Conservation (phyloP, 192 early-diverging fungal genomes). For the Coemansia sp. region DNA sequence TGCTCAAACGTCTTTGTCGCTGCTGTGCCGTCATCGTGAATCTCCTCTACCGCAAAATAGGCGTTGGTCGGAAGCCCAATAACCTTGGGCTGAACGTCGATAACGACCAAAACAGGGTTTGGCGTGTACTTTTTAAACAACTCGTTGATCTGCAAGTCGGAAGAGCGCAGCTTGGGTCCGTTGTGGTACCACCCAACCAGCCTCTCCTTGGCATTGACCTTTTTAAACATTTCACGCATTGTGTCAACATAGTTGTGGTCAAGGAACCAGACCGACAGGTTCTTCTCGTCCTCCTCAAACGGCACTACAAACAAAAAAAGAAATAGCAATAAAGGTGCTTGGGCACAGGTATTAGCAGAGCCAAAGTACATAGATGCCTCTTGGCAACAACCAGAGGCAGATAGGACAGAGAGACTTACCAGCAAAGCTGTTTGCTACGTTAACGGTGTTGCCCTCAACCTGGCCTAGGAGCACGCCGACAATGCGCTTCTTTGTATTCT, state of each 20-base stretch:
- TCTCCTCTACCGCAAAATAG: slow-evolving; percentile 96
- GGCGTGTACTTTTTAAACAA: slow-evolving; percentile 93
- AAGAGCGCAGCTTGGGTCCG: slow-evolving; percentile 94
- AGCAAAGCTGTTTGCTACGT: slow-evolving; percentile 97
- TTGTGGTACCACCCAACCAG: slow-evolving; percentile 99
- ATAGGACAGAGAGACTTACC: slow-evolving; percentile 55
- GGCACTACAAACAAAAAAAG: slow-evolving; percentile 66
- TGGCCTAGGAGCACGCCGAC: slow-evolving; percentile 97
- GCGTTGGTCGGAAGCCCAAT: slow-evolving; percentile 94
- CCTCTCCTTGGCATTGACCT: slow-evolving; percentile 96
- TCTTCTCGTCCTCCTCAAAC: slow-evolving; percentile 99
- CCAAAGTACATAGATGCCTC: not conserved
- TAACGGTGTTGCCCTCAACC: slow-evolving; percentile 78
- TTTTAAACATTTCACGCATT: slow-evolving; percentile 99
- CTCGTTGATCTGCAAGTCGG: slow-evolving; percentile 97
- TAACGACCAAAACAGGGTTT: slow-evolving; percentile 95
- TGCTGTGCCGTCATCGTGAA: slow-evolving; percentile 97
- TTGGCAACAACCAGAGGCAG: not conserved
- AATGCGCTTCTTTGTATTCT: slow-evolving; percentile 92
- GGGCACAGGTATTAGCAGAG: not conserved
- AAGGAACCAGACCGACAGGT: slow-evolving; percentile 96
- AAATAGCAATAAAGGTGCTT: not conserved
- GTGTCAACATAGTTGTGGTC: slow-evolving; percentile 99
- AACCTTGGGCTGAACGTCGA: slow-evolving; percentile 93
- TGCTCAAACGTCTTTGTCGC: slow-evolving; percentile 97